These are phyloP conservation scores for Penicillium sp. DNA, from an alignment of 2,329 filamentous ascomycete genomes.

Conservation along the genomic window DNA sequence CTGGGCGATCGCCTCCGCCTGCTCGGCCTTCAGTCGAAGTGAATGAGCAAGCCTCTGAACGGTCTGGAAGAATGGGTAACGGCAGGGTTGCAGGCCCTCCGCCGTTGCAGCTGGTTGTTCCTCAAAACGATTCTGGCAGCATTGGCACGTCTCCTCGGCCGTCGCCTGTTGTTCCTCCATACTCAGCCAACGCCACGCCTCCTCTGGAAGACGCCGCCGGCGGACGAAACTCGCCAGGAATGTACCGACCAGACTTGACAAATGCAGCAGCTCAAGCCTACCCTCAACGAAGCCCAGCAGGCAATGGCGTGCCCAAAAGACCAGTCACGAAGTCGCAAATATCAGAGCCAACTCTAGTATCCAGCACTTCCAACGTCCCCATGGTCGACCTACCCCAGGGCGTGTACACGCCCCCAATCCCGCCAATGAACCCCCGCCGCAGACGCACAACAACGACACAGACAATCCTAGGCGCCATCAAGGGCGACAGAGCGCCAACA, in stretches of 20 bases:
- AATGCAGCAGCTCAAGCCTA: constrained; percentile 4
- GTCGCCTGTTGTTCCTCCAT: constrained; percentile 43
- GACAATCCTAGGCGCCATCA: constrained; percentile 37
- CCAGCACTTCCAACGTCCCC: constrained; percentile 55
- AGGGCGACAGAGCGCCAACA: constrained; percentile 26
- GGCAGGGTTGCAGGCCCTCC: constrained; percentile 32
- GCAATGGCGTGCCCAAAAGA: constrained; percentile 48
- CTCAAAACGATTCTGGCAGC: constrained; percentile 25
- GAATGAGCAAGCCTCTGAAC: constrained; percentile 33
- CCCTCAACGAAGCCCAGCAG: constrained; percentile 28
- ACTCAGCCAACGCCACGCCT: constrained; percentile 52
- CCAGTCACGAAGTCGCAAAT: constrained; percentile 59
- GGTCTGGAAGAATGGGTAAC: constrained; percentile 37
- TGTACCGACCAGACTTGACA: neutral
- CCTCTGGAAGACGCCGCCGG: constrained; percentile 41
- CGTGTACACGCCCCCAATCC: constrained; percentile 50
- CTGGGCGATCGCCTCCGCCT: constrained; percentile 29
- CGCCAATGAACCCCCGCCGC: constrained; percentile 58
- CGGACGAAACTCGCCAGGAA: constrained; percentile 39
- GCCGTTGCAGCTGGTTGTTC: constrained; percentile 29
- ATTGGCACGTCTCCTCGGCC: constrained; percentile 41
- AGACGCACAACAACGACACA: constrained; percentile 46
- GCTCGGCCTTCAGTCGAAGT: constrained; percentile 36
- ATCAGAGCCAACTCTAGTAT: constrained; percentile 54
- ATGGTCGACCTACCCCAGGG: constrained; percentile 57